Evolutionary conservation across 352 stramenopile genomes (phyloP).

Genomic region (Phytophthora brassicae): DNA sequence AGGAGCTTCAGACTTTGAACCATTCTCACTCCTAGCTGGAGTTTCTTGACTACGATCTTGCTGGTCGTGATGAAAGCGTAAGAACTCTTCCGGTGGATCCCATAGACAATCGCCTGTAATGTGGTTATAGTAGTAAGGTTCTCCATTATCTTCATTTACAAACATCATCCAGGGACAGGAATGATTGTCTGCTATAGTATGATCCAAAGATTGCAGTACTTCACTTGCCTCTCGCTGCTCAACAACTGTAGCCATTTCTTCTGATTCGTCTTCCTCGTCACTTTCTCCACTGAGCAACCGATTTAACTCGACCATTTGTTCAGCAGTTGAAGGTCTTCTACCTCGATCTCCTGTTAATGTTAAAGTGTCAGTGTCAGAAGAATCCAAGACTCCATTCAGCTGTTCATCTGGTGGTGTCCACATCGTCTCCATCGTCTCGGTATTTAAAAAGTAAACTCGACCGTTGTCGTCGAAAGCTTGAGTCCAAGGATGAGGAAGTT

Average conservation of each 20-base stretch:
- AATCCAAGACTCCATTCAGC: not conserved
- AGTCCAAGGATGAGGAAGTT: constrained; percentile 33
- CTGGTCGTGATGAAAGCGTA: constrained; percentile 42
- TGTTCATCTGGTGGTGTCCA: constrained; percentile 38
- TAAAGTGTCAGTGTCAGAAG: not conserved
- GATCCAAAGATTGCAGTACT: no score
- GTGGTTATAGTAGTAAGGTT: constrained; percentile 76
- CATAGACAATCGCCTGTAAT: constrained; percentile 63
- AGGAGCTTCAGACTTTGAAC: no score
- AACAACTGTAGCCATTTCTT: constrained; percentile 10
- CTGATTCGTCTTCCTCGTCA: constrained; percentile 31
- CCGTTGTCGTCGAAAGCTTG: constrained; percentile 45
- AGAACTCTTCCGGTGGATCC: constrained; percentile 57
- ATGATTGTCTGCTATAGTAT: not conserved
- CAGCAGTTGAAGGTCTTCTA: constrained; percentile 49
- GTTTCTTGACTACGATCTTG: constrained; percentile 1
- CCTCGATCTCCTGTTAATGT: constrained; percentile 17
- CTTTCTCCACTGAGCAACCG: constrained; percentile 49
- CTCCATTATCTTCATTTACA: constrained; percentile 58
- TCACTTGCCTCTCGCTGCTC: not conserved
- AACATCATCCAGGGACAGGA: constrained; percentile 64
- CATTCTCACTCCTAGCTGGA: not conserved
- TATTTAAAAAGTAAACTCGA: constrained; percentile 55
- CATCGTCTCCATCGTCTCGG: constrained; percentile 51
- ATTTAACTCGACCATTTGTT: constrained; percentile 67